Base-by-base conservation (phyloP, 2,329 filamentous ascomycete species). In the Coniochaeta sp. region DNA sequence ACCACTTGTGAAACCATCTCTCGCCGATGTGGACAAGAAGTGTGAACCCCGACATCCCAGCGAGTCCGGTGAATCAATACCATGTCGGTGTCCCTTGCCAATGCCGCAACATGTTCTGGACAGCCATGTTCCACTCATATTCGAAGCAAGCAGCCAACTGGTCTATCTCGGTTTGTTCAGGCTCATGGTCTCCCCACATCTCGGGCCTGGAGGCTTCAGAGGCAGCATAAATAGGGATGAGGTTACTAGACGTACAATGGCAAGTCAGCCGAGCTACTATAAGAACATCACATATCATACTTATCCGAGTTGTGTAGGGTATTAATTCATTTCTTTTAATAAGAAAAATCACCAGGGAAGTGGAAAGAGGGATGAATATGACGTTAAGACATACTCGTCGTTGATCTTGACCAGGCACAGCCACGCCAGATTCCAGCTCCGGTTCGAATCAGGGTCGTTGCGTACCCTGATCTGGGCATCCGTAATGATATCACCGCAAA, bases 351-450 rank as follows among this genome's bases (percentile, higher is more conserved):
- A 32, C 22, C 19, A 19, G 32, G 30, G 55, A 12, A 55, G 22
- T 12, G 58, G 19, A 36, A 26, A 16, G 55, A 60, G 55, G 14
- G 50, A 34, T 6, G 12, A 19, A n/a, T 38, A 12, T 16, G 7
- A 12, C 6, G 38, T 3, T 9, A 62, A n/a, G 26, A 77, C 83
- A 72, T 75, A 88, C 86, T 87, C 85, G 60, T 84, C 81, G 24
- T 80, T 77, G 57, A 90, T 85, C 71, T 89, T 90, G 47, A 75
- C 75, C 10, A 91, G 74, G 34, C 89, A 85, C 54, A 91, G 74
- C 88, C 89, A 91, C 47, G 87, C 89, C 65, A 89, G 78, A 69
- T 91, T 92, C 88, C 89, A 91, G 69, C 87, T 90, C 26, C 85
- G 80, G 65, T 85, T 86, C 64, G 85, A 88, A 19, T 80, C 75